A percentile compares a stretch with the other conserved stretches of the same genome.
phyloP scores from a whole-genome alignment of 352 stramenopile species.

The Globisporangium splendens region DNA sequence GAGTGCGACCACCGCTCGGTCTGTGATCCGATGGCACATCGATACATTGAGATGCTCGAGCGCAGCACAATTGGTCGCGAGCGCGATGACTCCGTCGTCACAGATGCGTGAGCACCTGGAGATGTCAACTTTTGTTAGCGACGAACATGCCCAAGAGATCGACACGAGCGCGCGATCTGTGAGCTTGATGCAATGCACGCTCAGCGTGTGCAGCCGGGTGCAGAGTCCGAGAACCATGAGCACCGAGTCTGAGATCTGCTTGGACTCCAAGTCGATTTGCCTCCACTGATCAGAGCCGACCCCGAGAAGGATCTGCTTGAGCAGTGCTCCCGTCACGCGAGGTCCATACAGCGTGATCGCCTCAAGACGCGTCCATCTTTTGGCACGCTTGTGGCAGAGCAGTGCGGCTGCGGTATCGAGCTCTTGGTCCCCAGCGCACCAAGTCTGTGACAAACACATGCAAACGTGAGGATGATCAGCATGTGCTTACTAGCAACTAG shows the following conservation, averaged over 20 bases:
- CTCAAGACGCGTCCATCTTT: slow-evolving; percentile 31
- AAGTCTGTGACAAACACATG: slow-evolving; percentile 33
- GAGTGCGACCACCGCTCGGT: slow-evolving; percentile 56
- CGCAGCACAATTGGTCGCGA: slow-evolving; percentile 43
- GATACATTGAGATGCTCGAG: slow-evolving; percentile 68
- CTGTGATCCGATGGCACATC: slow-evolving; percentile 79
- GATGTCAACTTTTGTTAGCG: slow-evolving; percentile 57
- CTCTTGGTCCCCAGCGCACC: slow-evolving; percentile 63
- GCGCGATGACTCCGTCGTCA: slow-evolving; percentile 70
- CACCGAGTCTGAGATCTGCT: slow-evolving; percentile 49
- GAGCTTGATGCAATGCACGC: slow-evolving; percentile 75
- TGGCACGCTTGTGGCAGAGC: slow-evolving; percentile 15
- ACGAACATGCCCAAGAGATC: slow-evolving; percentile 34
- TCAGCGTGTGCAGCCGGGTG: slow-evolving; percentile 28
- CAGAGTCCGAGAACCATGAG: slow-evolving; percentile 41
- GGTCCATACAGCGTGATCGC: slow-evolving; percentile 61
- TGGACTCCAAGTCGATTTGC: slow-evolving; percentile 67
- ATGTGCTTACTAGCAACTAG: no score
- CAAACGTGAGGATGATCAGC: no score
- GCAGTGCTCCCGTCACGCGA: slow-evolving; percentile 38
- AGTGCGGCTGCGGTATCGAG: slow-evolving; percentile 38
- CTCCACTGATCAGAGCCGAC: slow-evolving; percentile 31
- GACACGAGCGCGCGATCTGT: slow-evolving; percentile 39
- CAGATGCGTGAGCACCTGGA: slow-evolving; percentile 71
- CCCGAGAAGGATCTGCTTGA: slow-evolving; percentile 38